Evolutionary conservation across 805 yeast genomes (phyloP).

Genomic region (Metschnikowia kofuensis): DNA sequence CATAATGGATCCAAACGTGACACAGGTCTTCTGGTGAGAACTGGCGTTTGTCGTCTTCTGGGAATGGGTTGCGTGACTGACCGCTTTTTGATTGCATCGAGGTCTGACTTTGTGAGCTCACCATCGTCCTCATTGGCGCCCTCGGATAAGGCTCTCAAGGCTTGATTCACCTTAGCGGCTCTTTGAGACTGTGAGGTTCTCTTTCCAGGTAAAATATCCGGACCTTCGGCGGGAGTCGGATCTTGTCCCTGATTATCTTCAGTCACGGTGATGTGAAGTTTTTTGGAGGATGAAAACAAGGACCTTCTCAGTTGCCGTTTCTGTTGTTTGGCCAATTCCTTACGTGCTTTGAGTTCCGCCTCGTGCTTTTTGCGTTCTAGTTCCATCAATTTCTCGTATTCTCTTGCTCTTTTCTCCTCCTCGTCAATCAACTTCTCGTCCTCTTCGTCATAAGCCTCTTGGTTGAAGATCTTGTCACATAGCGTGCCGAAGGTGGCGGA

Average conservation of each 20-base stretch:
- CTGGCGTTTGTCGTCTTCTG: constrained; percentile 30
- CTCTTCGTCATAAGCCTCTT: constrained; percentile 51
- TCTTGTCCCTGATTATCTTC: constrained; percentile 23
- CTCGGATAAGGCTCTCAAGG: constrained; percentile 38
- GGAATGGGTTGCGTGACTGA: constrained; percentile 44
- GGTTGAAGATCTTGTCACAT: constrained; percentile 74
- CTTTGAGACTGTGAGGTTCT: constrained; percentile 35
- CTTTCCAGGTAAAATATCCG: constrained; percentile 33
- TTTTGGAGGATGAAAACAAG: constrained; percentile 35
- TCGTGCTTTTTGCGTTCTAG: constrained; percentile 47
- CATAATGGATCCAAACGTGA: constrained; percentile 57
- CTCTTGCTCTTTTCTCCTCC: constrained; percentile 42
- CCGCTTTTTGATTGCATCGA: constrained; percentile 44
- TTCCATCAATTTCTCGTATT: constrained; percentile 47
- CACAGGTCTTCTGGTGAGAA: constrained; percentile 52
- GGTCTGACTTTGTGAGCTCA: constrained; percentile 44
- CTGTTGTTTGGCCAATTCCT: constrained; percentile 45
- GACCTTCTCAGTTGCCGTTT: constrained; percentile 41
- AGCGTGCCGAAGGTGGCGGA: constrained; percentile 75
- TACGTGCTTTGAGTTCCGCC: constrained; percentile 49
- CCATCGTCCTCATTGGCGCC: constrained; percentile 22
- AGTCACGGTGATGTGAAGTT: constrained; percentile 35
- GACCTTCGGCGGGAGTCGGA: constrained; percentile 8
- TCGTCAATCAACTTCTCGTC: constrained; percentile 45
- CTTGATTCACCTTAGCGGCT: constrained; percentile 24